Base-by-base conservation (phyloP, 768 basidiomycete species). In the Fomitopsis serialis region DNA sequence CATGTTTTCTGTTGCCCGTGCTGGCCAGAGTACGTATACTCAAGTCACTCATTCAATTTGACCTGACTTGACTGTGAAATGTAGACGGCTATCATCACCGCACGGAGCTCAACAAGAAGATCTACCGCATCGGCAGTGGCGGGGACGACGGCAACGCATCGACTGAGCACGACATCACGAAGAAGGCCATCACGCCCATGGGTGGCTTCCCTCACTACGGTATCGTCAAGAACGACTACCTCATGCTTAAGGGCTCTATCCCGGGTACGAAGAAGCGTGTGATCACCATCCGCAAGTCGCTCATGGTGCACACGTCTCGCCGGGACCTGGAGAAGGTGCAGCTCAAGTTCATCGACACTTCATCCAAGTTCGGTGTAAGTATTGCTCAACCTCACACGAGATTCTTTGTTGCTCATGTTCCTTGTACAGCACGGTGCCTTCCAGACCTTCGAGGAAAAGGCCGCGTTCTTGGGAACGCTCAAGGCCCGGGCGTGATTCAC, bases 1-100 rank as follows among this genome's bases (percentile, higher is more conserved):
- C 83, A 98, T 98, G 96, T 98, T 93, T 85, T 95, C 94, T n/a
- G 97, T 99, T 65, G 97, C 95, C 57, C 95, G 97, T 80, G 95
- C 97, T 63, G 97, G 97, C 91, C 96, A 98, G 89, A 91, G 89
- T 92, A 72, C 64, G 92, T 79, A 54, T 67, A 37, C 46, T 54
- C 49, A 5, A 19, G 23, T 48, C 29, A 34, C 47, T 45, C 12
- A 29, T 21, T 21, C 42, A 2, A 43, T 32, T 45, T 24, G 23
- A 19, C 15, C 17, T 12, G 42, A 19, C 15, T 15, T 12, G 42
- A n/a, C 55, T 10, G 42, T 45, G 23, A 24, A 53, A 35, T 35
- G 63, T 49, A 53, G 89, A 94, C 68, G 92, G 92, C 59, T 94
- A 93, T 77, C 92, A 93, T 64, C 94, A 98, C 78, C 91, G 94